Conservation (phyloP, 225 moss, liverwort and hornwort species). For the Marchantia paleacea region DNA sequence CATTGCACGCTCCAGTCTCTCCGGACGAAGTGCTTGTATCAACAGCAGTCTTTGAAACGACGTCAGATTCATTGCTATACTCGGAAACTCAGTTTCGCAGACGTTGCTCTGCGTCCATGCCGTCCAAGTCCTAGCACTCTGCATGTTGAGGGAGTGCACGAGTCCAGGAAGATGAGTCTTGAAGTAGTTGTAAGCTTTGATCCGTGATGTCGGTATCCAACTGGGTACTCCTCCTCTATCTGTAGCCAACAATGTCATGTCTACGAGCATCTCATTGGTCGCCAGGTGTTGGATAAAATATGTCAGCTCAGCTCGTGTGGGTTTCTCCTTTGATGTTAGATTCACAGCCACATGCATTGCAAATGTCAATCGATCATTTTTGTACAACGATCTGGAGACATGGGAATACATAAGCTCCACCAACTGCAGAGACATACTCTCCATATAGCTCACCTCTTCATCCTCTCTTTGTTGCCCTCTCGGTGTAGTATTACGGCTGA, state of each 20-base stretch:
- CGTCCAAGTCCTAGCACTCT: slow-evolving; percentile 24
- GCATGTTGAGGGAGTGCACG: slow-evolving; percentile 34
- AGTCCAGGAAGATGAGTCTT: slow-evolving; percentile 26
- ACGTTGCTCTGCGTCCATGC: slow-evolving; percentile 12
- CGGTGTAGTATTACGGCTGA: not conserved
- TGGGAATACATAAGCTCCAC: slow-evolving; percentile 27
- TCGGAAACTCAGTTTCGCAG: slow-evolving; percentile 28
- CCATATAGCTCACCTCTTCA: not conserved
- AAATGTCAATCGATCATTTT: slow-evolving; percentile 30
- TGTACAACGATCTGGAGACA: slow-evolving; percentile 32
- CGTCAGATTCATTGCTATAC: slow-evolving; percentile 24
- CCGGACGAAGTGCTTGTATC: slow-evolving; percentile 33
- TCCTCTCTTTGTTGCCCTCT: not conserved
- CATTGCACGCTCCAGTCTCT: slow-evolving; percentile 36
- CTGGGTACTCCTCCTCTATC: slow-evolving; percentile 13
- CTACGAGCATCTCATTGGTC: not conserved
- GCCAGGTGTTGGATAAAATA: slow-evolving; percentile 26
- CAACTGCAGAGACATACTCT: slow-evolving; percentile 20
- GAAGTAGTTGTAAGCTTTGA: slow-evolving; percentile 29
- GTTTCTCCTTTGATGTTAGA: slow-evolving; percentile 7
- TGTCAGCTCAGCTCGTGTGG: slow-evolving; percentile 21
- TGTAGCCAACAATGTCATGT: not conserved
- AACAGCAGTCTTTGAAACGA: slow-evolving; percentile 36
- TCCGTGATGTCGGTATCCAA: slow-evolving; percentile 28
- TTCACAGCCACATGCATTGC: slow-evolving; percentile 34